Evolutionary conservation across 1,139 yeast genomes (phyloP), one percentile per base, ranked within the genome.

Genomic region (Scheffersomyces illinoinensis): DNA sequence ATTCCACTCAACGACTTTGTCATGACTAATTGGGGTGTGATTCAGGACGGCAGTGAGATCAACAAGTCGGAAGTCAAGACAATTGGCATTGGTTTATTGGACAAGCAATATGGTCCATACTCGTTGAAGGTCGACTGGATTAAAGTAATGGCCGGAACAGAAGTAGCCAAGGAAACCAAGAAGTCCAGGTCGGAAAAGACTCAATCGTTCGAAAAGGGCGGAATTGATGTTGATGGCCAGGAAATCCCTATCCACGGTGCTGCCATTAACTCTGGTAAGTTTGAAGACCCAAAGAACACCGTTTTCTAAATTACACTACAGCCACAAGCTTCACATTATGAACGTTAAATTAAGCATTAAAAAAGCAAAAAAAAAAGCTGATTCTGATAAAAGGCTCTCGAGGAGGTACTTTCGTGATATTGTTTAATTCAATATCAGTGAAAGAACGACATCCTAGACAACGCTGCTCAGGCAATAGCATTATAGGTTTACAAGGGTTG

Each of bases 1-100:
- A 87, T 91, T 50, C 93, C 96, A 55, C 77, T 91, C 58, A 82
- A 86, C 64, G 93, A 89, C 68, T 90, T 91, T 73, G 93, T 91
- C 58, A 80, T 91, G 75, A 91, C 97, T 46, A 90, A 90, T 69
- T 87, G 91, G 84, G 97, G 97, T 10, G 85, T 85, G 43, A 87
- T 91, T 59, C 95, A 89, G 75, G 90, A 88, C 62, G 87, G 87
- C 23, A 73, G 77, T 58, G 84, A 79, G 62, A 69, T 91, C 70
- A 89, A 90, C 69, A 85, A 85, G 66, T 79, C 85, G 46, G 85
- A 85, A 64, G 85, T 91, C 57, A 87, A 88, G 66, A 88, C 96
- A 4, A 77, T 91, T 21, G 97, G 97, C 3, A 76, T 91, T 56
- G 96, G 97, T 12, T 83, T 91, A 56, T 82, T 90, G 60, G 97